Conservation (phyloP, 2,329 filamentous ascomycete genomes). For the Neospermospora avenae region DNA sequence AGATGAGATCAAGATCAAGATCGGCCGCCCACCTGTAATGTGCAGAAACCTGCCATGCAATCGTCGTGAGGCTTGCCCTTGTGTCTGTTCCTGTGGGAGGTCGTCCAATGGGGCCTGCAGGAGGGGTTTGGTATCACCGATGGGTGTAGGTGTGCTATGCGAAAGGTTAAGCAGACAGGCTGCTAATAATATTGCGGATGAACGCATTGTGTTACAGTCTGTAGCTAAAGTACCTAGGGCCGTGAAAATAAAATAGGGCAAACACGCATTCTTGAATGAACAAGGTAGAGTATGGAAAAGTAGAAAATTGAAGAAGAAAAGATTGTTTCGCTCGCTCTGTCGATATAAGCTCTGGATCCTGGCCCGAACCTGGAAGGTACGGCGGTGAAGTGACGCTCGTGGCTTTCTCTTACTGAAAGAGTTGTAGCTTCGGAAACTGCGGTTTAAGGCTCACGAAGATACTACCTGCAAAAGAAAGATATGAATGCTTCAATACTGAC, state of each 20-base stretch:
- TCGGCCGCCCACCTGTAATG: conserved; percentile 66
- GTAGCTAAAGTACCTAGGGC: conserved; percentile 15
- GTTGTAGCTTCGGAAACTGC: neutral
- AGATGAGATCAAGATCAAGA: conserved; percentile 19
- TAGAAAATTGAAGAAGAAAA: neutral
- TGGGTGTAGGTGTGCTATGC: conserved; percentile 28
- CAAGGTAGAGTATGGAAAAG: neutral
- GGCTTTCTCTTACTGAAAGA: neutral
- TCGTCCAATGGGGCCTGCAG: conserved; percentile 33
- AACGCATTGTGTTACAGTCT: conserved; percentile 26
- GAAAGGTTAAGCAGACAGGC: conserved; percentile 25
- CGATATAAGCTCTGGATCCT: neutral
- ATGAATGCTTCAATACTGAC: neutral
- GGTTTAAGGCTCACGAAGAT: neutral
- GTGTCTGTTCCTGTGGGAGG: conserved; percentile 22
- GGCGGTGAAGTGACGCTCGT: conserved; percentile 3
- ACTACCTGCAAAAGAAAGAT: neutral
- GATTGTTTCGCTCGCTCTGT: neutral
- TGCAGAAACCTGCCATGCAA: conserved; percentile 78
- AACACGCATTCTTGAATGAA: neutral
- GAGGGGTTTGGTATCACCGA: conserved; percentile 16
- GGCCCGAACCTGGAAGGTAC: neutral
- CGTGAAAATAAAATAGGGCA: neutral
- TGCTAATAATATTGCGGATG: conserved; percentile 23
- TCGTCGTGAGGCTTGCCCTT: conserved; percentile 34